phyloP scores from a whole-genome alignment of 2,329 filamentous ascomycete species.

The Cladorrhinum sp. region DNA sequence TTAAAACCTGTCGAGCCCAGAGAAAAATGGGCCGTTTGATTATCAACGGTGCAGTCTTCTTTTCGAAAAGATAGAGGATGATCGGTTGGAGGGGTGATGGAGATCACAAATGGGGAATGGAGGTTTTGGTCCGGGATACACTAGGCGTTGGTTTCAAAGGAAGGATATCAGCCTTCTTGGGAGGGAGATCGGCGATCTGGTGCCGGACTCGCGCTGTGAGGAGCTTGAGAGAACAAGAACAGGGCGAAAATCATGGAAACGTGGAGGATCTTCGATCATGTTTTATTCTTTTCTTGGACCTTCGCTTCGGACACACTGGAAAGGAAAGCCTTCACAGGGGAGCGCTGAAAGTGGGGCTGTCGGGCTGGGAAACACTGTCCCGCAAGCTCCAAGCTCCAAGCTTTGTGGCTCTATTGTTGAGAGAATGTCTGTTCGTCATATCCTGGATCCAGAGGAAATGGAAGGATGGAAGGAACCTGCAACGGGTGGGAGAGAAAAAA shows the following conservation, averaged over 20 bases:
- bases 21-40: constrained; percentile 1
- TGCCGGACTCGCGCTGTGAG: neutral
- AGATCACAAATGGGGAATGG: too few relatives aligned
- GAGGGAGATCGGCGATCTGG: constrained; percentile 4
- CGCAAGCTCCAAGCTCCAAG: constrained; percentile 9
- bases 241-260: constrained; percentile 20
- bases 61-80: neutral
- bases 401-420: too few relatives aligned
- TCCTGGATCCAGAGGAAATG: constrained; percentile 10
- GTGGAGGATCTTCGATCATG: constrained; percentile 20
- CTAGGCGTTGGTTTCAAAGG: too few relatives aligned
- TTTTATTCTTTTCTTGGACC: constrained; percentile 18
- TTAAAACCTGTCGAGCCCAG: neutral
- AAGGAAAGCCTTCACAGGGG: constrained; percentile 18
- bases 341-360: constrained; percentile 19
- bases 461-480: neutral
- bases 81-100: too few relatives aligned
- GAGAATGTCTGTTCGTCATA: constrained; percentile 17
- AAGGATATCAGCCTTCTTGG: too few relatives aligned
- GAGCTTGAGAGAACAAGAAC: constrained; percentile 8
- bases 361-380: constrained; percentile 18
- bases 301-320: constrained; percentile 15
- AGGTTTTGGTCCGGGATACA: constrained; percentile 9
- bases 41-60: neutral
- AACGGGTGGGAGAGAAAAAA: too few relatives aligned